Evolutionary conservation across 1,284 basidiomycete species (phyloP).

Genomic region (Trichosporon faecale): DNA sequence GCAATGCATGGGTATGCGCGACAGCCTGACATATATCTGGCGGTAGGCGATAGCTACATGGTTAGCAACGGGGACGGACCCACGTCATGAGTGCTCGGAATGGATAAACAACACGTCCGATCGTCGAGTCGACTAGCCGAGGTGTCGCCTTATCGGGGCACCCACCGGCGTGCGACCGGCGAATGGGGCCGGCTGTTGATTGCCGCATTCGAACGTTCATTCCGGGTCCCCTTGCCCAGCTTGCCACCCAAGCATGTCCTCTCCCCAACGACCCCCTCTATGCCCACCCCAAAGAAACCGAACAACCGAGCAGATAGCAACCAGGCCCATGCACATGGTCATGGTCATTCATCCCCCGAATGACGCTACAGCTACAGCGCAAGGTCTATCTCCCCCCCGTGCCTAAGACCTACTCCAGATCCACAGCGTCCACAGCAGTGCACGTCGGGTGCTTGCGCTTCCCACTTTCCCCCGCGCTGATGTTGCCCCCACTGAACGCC

Average conservation of each 20-base stretch:
- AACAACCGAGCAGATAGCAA: no score
- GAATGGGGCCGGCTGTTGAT: neutral
- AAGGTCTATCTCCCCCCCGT: neutral
- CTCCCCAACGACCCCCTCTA: no score
- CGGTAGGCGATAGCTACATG: no score
- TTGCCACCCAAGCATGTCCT: no score
- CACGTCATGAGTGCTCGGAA: no score
- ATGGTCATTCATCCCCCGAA: neutral
- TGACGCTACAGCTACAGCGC: no score
- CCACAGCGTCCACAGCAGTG: constrained; percentile 11
- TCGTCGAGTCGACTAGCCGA: constrained; percentile 1
- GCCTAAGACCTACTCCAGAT: neutral
- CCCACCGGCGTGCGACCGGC: neutral
- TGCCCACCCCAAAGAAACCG: no score
- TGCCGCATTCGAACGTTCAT: neutral
- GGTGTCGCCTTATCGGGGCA: neutral
- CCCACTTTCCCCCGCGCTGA: neutral
- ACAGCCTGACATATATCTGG: no score
- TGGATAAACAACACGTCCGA: no score
- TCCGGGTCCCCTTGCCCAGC: neutral
- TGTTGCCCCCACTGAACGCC: constrained; percentile 13
- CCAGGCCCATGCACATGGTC: no score
- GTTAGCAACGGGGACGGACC: no score
- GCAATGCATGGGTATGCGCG: no score
- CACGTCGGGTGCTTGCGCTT: constrained; percentile 15